Percentiles rank a stretch among this genome's conserved stretches.
phyloP scores from a whole-genome alignment of 2,329 filamentous ascomycete genomes.

The Aureobasidium subglaciale region DNA sequence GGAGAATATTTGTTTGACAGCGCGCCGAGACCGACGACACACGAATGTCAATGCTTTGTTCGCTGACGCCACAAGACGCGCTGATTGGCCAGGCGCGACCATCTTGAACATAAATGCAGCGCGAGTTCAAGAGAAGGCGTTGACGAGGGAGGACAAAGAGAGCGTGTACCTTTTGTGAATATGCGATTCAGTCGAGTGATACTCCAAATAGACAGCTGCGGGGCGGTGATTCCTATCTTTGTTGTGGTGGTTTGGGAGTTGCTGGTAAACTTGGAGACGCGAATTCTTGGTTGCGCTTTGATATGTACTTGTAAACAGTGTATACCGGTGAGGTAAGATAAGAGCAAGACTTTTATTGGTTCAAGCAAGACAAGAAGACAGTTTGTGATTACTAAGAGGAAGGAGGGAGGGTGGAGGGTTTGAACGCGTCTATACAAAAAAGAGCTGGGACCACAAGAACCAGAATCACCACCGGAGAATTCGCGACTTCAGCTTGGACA shows the following conservation, averaged over 20 bases:
- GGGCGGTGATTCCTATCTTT: neutral
- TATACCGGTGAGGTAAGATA: neutral
- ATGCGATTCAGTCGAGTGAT: neutral
- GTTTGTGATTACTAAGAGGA: neutral
- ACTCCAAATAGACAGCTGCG: neutral
- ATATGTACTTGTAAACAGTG: neutral
- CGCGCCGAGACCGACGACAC: neutral
- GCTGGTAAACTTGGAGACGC: neutral
- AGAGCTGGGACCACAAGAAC: neutral
- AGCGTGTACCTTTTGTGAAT: neutral
- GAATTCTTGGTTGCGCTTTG: neutral
- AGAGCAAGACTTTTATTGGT: neutral
- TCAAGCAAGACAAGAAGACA: neutral
- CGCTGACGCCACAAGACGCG: neutral
- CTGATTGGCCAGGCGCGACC: slow-evolving; percentile 5
- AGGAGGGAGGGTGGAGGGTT: neutral
- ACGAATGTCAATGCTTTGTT: neutral
- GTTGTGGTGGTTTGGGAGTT: slow-evolving; percentile 1
- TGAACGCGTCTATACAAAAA: neutral
- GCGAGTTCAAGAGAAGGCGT: neutral
- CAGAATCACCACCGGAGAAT: neutral
- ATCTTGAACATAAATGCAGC: slow-evolving; percentile 6
- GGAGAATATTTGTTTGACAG: slow-evolving; percentile 9
- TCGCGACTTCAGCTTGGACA: neutral
- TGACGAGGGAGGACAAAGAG: neutral